phyloP scores from a whole-genome alignment of 495 filamentous ascomycete species.

The Entonaema liquescens region DNA sequence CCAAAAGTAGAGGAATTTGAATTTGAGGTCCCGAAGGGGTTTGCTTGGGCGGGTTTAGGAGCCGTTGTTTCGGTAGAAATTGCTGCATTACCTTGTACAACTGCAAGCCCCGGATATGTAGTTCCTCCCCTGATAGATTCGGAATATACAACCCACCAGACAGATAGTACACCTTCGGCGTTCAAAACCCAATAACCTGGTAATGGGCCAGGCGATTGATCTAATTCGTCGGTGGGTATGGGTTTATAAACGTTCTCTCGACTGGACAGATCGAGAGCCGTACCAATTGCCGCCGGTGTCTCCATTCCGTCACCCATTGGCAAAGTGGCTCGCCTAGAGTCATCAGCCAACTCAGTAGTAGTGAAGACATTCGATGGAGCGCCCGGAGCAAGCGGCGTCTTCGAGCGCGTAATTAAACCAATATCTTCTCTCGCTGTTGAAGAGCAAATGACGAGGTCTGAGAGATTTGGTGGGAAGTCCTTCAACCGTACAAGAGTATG shows the following conservation, averaged over 20 bases:
- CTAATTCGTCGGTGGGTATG: constrained; percentile 75
- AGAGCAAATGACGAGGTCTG: constrained; percentile 80
- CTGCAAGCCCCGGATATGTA: constrained; percentile 74
- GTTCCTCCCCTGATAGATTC: constrained; percentile 80
- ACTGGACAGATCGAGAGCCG: constrained; percentile 81
- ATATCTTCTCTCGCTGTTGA: constrained; percentile 83
- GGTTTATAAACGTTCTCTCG: constrained; percentile 81
- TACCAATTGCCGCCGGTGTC: constrained; percentile 82
- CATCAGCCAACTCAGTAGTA: constrained; percentile 75
- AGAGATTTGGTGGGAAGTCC: constrained; percentile 79
- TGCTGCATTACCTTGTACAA: constrained; percentile 47
- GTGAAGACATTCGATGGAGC: constrained; percentile 74
- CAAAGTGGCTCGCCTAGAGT: constrained; percentile 78
- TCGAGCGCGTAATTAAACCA: constrained; percentile 76
- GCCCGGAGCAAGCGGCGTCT: constrained; percentile 67
- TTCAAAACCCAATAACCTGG: constrained; percentile 88
- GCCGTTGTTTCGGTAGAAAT: constrained; percentile 36
- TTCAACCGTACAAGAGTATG: constrained; percentile 78
- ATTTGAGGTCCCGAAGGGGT: constrained; percentile 26
- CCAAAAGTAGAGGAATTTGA: constrained; percentile 48
- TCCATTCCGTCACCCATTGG: constrained; percentile 69
- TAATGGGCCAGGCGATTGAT: constrained; percentile 79
- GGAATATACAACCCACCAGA: constrained; percentile 92
- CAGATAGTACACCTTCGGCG: constrained; percentile 81
- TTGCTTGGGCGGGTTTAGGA: constrained; percentile 46